Evolutionary conservation across 768 basidiomycete species (phyloP).

Genomic region (Collybia sordida): DNA sequence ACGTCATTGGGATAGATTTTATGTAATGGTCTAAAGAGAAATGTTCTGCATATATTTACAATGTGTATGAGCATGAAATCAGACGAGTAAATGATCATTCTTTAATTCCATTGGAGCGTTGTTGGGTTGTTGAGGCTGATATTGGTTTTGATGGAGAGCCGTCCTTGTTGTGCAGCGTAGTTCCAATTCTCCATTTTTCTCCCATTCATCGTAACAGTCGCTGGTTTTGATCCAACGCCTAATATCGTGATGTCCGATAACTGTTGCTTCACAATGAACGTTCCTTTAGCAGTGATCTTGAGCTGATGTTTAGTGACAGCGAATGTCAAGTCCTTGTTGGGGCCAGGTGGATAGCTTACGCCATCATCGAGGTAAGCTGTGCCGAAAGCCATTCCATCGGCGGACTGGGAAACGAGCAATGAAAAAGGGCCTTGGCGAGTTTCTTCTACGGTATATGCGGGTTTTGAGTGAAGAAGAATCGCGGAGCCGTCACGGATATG

Average conservation of each 20-base stretch:
- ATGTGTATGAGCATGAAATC: not conserved
- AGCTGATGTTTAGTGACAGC: conserved; percentile 32
- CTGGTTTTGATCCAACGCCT: conserved; percentile 45
- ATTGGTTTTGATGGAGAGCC: conserved; percentile 36
- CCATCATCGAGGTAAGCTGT: conserved; percentile 73
- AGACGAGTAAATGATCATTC: not conserved
- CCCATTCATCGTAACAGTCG: conserved; percentile 37
- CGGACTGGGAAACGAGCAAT: conserved; percentile 56
- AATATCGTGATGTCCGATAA: conserved; percentile 58
- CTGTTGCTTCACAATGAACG: conserved; percentile 44
- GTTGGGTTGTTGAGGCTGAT: conserved; percentile 41
- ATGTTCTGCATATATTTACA: not conserved
- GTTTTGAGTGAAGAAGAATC: conserved; percentile 59
- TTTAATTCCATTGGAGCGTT: conserved; percentile 23
- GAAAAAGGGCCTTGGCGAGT: conserved; percentile 62
- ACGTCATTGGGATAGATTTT: not conserved
- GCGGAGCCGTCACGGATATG: conserved; percentile 72
- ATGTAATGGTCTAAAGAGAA: not conserved
- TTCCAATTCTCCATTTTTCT: conserved; percentile 31
- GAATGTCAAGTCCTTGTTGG: conserved; percentile 49
- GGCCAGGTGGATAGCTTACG: conserved; percentile 56
- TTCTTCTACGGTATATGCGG: conserved; percentile 68
- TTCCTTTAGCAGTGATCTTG: conserved; percentile 33
- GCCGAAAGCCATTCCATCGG: conserved; percentile 52
- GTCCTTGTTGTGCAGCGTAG: conserved; percentile 36